Percentiles rank a stretch among this genome's conserved stretches.
phyloP scores from a whole-genome alignment of 1,284 basidiomycete genomes.

The Boletus mariae region DNA sequence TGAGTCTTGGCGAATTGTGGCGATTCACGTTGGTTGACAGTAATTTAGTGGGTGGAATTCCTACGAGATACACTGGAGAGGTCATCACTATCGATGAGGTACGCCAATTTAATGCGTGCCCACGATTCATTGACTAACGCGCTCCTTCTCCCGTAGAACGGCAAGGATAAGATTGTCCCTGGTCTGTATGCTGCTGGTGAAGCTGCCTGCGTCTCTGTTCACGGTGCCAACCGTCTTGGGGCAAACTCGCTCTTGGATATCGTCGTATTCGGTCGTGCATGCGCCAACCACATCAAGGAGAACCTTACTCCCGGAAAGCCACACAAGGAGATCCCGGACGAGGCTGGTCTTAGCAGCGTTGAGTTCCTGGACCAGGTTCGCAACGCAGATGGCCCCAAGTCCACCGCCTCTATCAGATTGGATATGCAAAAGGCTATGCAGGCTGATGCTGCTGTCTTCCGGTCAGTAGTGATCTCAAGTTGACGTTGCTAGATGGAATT shows the following conservation, averaged over 20 bases:
- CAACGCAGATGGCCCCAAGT: slow-evolving; percentile 76
- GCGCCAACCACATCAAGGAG: slow-evolving; percentile 96
- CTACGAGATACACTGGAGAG: slow-evolving; percentile 98
- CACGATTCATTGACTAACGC: slow-evolving; percentile 1
- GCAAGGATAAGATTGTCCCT: slow-evolving; percentile 93
- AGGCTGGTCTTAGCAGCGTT: slow-evolving; percentile 85
- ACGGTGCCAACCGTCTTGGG: slow-evolving; percentile 98
- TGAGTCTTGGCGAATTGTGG: slow-evolving; percentile 38
- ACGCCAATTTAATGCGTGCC: background rate
- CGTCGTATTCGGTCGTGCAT: slow-evolving; percentile 98
- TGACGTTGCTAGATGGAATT: slow-evolving; percentile 2
- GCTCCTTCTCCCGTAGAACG: slow-evolving; percentile 42
- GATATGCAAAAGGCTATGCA: slow-evolving; percentile 99
- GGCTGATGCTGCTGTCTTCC: slow-evolving; percentile 86
- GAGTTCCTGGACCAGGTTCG: slow-evolving; percentile 91
- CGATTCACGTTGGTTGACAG: slow-evolving; percentile 17
- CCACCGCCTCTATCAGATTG: slow-evolving; percentile 88
- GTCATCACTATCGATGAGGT: slow-evolving; percentile 82
- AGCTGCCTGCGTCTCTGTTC: slow-evolving; percentile 98
- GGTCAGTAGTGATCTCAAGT: slow-evolving; percentile 40
- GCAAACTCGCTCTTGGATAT: slow-evolving; percentile 99
- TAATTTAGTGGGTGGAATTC: slow-evolving; percentile 93
- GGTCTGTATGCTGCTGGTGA: slow-evolving; percentile 99
- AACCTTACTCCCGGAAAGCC: slow-evolving; percentile 87
- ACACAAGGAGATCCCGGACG: slow-evolving; percentile 85